Evolutionary conservation across 257 asterid genomes (phyloP).

Genomic region (Cordia subcordata): DNA sequence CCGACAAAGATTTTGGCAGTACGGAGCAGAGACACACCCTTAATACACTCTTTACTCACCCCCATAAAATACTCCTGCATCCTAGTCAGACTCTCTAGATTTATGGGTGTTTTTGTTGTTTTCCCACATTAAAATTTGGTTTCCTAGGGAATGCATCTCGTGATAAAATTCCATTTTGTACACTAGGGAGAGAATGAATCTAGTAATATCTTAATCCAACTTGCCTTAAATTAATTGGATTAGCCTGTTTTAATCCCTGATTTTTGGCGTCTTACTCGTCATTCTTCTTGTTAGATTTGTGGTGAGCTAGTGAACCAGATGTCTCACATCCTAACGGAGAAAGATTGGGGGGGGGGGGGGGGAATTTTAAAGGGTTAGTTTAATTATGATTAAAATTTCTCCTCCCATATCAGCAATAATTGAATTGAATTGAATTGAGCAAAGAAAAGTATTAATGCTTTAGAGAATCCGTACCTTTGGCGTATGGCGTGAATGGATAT

Average conservation of each 20-base stretch:
- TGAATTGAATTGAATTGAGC: too few relatives aligned
- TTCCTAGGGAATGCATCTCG: slow-evolving; percentile 17
- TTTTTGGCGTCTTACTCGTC: too few relatives aligned
- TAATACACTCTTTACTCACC: slow-evolving; percentile 13
- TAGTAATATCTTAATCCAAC: not conserved
- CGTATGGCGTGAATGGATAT: too few relatives aligned
- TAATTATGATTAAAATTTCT: too few relatives aligned
- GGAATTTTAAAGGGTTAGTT: too few relatives aligned
- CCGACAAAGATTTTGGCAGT: slow-evolving; percentile 46
- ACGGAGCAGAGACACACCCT: slow-evolving; percentile 29
- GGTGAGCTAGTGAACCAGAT: not conserved
- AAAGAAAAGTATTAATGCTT: too few relatives aligned
- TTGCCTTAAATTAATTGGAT: not conserved
- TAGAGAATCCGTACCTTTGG: too few relatives aligned
- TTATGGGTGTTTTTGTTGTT: slow-evolving; percentile 25
- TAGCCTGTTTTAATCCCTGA: not conserved
- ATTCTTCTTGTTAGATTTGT: not conserved
- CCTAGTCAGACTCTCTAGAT: slow-evolving; percentile 21
- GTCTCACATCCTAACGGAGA: too few relatives aligned
- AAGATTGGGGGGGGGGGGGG: too few relatives aligned
- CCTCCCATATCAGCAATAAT: too few relatives aligned
- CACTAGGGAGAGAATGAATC: slow-evolving; percentile 6
- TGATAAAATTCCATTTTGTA: slow-evolving; percentile 14
- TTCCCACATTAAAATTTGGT: slow-evolving; percentile 10
- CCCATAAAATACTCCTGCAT: slow-evolving; percentile 14